Base-by-base conservation (phyloP, 352 stramenopile genomes). In the Hyaloperonospora brassicae region DNA sequence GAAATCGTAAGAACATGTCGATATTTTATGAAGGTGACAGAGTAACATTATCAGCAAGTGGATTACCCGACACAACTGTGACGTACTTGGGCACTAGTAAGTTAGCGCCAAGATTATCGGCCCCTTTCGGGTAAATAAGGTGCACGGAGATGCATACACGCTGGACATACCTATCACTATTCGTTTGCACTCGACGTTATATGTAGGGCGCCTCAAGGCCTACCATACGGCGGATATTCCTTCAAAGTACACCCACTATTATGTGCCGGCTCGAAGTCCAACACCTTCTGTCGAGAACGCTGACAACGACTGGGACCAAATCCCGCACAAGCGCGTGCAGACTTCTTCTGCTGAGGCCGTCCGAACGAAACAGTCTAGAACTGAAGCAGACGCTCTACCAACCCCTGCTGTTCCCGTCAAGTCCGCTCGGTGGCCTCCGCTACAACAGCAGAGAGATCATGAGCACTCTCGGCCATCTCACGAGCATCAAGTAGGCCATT, bases 101-200 rank as follows among this genome's bases (percentile, higher is more conserved):
- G 11, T 24, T 49, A 21, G 43, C 43, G 11, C 23, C 24, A 49
- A 2, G 43, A 14, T 49, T 49, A 49, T 49, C 24, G 43, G 9
- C 5, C 25, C 11, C 0, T 42, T 42, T 23, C 1, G 14, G 14
- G 38, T 42, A 6, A 13, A 21, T 42, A 42, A 42, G 38, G 2
- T 42, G 1, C 13, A 42, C 8, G 38, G 38, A 5, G 38, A 42
- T 5, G 38, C 38, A 3, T 31, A 31, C 27, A 31, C 3, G 27
- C 27, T 31, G 7, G 27, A 31, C 27, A 31, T 31, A 31, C 14
- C 39, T 44, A 27, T 5, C 12, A 2, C 14, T 44, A 44, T 44
- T 9, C 39, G 17, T 24, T 44, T 68, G 1, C 56, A 73, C 48
- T 57, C 60, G 41, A 73, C 56, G 38, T 68, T 71, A 40, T 70